Evolutionary conservation across 2,329 filamentous ascomycete genomes (phyloP).

Genomic region (Fusarium sp.): DNA sequence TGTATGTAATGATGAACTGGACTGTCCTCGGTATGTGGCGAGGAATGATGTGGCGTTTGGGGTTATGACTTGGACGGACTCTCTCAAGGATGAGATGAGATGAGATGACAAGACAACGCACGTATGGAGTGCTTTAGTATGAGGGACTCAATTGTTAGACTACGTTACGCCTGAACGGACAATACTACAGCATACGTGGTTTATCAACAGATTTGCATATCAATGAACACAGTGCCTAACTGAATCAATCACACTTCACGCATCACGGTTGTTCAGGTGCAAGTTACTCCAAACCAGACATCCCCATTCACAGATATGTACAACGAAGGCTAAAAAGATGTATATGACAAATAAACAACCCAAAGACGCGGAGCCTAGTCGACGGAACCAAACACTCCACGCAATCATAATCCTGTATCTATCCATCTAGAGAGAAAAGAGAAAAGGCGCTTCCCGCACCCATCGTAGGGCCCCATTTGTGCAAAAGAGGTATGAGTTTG

Average conservation of each 20-base stretch:
- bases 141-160: background rate
- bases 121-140: background rate
- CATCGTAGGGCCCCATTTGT: background rate
- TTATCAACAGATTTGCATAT: background rate
- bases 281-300: slow-evolving; percentile 27
- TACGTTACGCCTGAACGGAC: background rate
- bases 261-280: background rate
- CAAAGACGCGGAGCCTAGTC: slow-evolving; percentile 23
- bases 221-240: background rate
- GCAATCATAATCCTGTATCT: slow-evolving; percentile 28
- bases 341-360: slow-evolving; percentile 27
- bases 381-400: slow-evolving; percentile 9
- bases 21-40: background rate
- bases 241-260: background rate
- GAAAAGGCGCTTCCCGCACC: slow-evolving; percentile 8
- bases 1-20: slow-evolving; percentile 17
- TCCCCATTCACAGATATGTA: slow-evolving; percentile 35
- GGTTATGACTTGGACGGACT: background rate
- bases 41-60: slow-evolving; percentile 18
- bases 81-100: background rate
- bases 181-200: background rate
- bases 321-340: slow-evolving; percentile 32
- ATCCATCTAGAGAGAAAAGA: slow-evolving; percentile 33
- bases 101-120: background rate
- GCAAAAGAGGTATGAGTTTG: slow-evolving; percentile 5